Evolutionary conservation across 805 yeast species (phyloP).

Genomic region (Lachancea sp.): DNA sequence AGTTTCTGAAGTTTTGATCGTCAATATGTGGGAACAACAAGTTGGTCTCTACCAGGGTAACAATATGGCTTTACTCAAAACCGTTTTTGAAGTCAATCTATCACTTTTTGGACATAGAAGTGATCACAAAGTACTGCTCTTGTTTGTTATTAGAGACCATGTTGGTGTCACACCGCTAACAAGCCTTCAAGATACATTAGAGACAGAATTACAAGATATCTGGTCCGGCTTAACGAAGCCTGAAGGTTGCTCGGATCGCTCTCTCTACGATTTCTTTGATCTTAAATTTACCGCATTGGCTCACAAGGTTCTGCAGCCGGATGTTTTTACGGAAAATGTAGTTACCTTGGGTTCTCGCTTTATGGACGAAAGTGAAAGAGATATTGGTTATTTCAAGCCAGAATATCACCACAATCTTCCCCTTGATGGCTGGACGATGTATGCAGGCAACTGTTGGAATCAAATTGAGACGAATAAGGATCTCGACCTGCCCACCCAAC

Average conservation of each 20-base stretch:
- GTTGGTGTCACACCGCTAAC: slow-evolving; percentile 79
- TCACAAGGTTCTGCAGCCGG: slow-evolving; percentile 78
- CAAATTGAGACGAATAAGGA: slow-evolving; percentile 91
- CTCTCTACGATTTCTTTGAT: slow-evolving; percentile 75
- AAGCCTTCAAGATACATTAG: slow-evolving; percentile 61
- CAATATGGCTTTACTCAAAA: slow-evolving; percentile 88
- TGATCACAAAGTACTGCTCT: slow-evolving; percentile 55
- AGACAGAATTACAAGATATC: slow-evolving; percentile 62
- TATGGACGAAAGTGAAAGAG: slow-evolving; percentile 22
- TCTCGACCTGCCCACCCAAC: slow-evolving; percentile 94
- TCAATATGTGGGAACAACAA: slow-evolving; percentile 95
- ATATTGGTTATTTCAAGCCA: slow-evolving; percentile 47
- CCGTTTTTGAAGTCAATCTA: slow-evolving; percentile 93
- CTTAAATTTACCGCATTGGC: slow-evolving; percentile 72
- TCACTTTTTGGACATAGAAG: slow-evolving; percentile 67
- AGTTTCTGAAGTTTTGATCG: slow-evolving; percentile 82
- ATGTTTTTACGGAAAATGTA: slow-evolving; percentile 58
- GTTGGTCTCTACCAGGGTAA: slow-evolving; percentile 97
- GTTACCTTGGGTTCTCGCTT: slow-evolving; percentile 59
- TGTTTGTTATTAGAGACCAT: slow-evolving; percentile 91
- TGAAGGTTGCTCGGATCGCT: slow-evolving; percentile 45
- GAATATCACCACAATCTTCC: slow-evolving; percentile 83
- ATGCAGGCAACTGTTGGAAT: slow-evolving; percentile 88
- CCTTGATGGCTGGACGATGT: slow-evolving; percentile 92
- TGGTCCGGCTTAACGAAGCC: slow-evolving; percentile 82